A percentile compares a stretch with the other conserved stretches of the same genome.
These are phyloP conservation scores for Fusarium tupiense DNA, from an alignment of 2,329 filamentous ascomycete species.

Conservation along the genomic window DNA sequence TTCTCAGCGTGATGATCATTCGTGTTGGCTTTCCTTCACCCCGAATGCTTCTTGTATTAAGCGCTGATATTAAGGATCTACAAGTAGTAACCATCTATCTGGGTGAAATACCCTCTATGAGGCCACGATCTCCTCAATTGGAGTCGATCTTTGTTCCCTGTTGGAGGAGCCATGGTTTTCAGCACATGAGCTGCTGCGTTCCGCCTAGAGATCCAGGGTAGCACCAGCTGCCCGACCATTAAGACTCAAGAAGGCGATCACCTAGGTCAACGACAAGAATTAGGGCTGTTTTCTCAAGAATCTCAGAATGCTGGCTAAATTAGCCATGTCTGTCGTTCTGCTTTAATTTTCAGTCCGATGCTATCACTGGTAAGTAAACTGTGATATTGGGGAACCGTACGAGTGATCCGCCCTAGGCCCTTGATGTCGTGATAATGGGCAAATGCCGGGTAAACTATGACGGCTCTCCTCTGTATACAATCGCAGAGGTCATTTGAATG, in stretches of 20 bases:
- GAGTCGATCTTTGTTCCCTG: background rate
- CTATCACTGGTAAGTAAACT: background rate
- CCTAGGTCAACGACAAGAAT: background rate
- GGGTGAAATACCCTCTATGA: background rate
- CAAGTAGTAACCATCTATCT: background rate
- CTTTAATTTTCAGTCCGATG: background rate
- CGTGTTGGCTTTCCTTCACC: background rate
- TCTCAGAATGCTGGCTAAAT: background rate
- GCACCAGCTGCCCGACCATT: background rate
- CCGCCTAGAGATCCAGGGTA: background rate
- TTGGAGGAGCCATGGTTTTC: background rate
- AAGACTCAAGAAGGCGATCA: background rate
- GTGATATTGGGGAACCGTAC: too few species aligned
- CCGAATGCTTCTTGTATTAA: background rate
- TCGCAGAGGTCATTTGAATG: too few species aligned
- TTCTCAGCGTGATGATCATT: background rate
- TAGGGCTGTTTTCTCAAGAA: background rate
- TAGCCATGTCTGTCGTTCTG: too few species aligned
- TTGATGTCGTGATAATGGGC: background rate
- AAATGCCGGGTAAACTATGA: too few species aligned
- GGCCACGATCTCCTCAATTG: background rate
- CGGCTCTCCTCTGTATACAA: rapidly evolving
- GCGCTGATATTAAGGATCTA: background rate
- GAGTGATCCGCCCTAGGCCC: too few species aligned
- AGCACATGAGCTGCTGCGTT: background rate